Evolutionary conservation across 306 rosid species (phyloP).

Genomic region (Cucurbita ficifolia): DNA sequence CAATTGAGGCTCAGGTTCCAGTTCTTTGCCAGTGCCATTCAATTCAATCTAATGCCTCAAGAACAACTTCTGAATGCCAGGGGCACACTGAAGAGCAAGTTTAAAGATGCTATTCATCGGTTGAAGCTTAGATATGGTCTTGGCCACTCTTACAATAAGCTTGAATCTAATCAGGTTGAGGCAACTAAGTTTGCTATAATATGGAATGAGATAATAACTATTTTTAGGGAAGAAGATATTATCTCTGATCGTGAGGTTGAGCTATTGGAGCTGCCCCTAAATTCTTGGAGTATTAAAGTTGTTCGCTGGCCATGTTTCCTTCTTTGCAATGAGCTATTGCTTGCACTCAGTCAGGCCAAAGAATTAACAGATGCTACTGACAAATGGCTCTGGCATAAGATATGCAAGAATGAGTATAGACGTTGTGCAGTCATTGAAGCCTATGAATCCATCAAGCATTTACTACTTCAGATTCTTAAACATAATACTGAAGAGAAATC

Average conservation of each 20-base stretch:
- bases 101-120: conserved; percentile 78
- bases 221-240: conserved; percentile 93
- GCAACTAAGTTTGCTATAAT: conserved; percentile 85
- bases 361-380: conserved; percentile 70
- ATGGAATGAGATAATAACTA: conserved; percentile 84
- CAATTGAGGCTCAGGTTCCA: conserved; percentile 89
- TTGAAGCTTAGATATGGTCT: conserved; percentile 90
- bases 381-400: conserved; percentile 63
- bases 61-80: conserved; percentile 74
- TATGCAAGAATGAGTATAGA: conserved; percentile 82
- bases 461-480: conserved; percentile 52
- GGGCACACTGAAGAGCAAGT: conserved; percentile 60
- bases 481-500: conserved; percentile 68
- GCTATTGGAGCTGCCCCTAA: conserved; percentile 72
- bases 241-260: conserved; percentile 77
- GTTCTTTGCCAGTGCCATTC: conserved; percentile 90
- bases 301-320: conserved; percentile 95
- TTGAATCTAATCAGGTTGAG: conserved; percentile 76
- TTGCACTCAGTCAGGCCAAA: conserved; percentile 92
- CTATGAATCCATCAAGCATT: conserved; percentile 58
- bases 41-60: conserved; percentile 94
- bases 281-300: conserved; percentile 85
- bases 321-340: conserved; percentile 83
- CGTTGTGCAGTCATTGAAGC: conserved; percentile 87
- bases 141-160: conserved; percentile 80